Percentiles rank a stretch among this genome's conserved stretches.
Conservation (phyloP, 2,329 filamentous ascomycete genomes). For the Fusarium drepaniforme region DNA sequence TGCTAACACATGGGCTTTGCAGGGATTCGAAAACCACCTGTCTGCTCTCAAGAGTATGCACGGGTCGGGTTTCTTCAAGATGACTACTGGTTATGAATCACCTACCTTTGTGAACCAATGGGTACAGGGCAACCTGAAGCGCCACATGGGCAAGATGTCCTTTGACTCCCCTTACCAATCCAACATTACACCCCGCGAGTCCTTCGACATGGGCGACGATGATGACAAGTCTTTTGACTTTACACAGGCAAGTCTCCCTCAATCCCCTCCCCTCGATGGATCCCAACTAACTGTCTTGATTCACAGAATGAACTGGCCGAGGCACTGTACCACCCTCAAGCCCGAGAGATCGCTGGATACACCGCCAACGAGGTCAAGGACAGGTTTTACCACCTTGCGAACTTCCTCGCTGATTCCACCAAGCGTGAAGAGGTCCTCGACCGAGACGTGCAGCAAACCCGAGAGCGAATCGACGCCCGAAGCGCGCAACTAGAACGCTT, state of each 20-base stretch:
- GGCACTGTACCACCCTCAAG: conserved; percentile 35
- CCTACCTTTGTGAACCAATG: no score
- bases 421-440: no score
- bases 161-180: no score
- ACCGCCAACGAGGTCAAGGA: not conserved
- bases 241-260: not conserved
- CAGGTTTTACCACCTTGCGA: not conserved
- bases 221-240: not conserved
- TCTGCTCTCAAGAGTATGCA: not conserved
- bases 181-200: no score
- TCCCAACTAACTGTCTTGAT: not conserved
- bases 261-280: not conserved
- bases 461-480: conserved; percentile 25
- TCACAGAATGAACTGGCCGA: conserved; percentile 29
- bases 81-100: no score
- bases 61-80: no score
- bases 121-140: no score
- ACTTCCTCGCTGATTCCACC: no score
- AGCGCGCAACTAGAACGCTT: conserved; percentile 25
- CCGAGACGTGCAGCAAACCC: no score
- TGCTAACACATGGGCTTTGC: not conserved
- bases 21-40: not conserved
- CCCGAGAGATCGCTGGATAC: conserved; percentile 13
- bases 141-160: no score
- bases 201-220: not conserved